A percentile compares a stretch with the other conserved stretches of the same genome.
Conservation (phyloP, 148 eudicot genomes). For the Silene conica region DNA sequence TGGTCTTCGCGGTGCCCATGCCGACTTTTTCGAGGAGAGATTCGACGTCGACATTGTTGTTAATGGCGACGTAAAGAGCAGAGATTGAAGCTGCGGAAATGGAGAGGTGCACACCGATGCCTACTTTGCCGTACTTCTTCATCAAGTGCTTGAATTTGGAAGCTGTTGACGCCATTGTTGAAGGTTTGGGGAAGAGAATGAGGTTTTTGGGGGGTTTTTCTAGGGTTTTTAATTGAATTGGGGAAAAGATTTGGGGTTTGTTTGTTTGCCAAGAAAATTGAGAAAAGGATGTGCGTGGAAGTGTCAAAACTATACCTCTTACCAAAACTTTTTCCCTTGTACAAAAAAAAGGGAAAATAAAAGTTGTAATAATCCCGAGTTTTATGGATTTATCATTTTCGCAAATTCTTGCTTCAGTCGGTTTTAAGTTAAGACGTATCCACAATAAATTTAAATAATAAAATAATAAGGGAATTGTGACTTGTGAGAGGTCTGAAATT, state of each 20-base stretch:
- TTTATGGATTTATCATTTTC: too few relatives aligned
- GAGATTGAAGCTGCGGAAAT: conserved; percentile 65
- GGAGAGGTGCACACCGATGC: conserved; percentile 66
- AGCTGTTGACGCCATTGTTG: conserved; percentile 41
- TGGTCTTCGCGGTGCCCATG: conserved; percentile 25
- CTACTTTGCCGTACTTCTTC: conserved; percentile 78
- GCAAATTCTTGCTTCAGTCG: too few relatives aligned
- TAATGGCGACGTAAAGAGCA: conserved; percentile 68
- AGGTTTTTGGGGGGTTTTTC: conserved; percentile 18
- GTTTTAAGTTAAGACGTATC: too few relatives aligned
- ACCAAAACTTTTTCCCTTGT: neutral
- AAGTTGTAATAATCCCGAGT: too few relatives aligned
- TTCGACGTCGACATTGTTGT: conserved; percentile 86
- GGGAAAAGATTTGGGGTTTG: conserved; percentile 1
- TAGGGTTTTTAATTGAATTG: conserved; percentile 22
- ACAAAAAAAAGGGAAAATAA: too few relatives aligned
- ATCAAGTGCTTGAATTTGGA: conserved; percentile 52
- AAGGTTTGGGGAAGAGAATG: neutral
- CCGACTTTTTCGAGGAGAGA: conserved; percentile 63
- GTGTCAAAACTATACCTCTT: neutral
- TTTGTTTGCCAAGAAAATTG: conserved; percentile 9
- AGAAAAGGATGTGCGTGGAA: neutral
- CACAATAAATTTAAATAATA: too few relatives aligned
- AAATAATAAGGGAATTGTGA: too few relatives aligned
- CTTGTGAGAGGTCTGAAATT: too few relatives aligned